A percentile compares a stretch with the other conserved stretches of the same genome.
Conservation (phyloP, 129 eudicot species). For the Centrapalus pauciflorus region DNA sequence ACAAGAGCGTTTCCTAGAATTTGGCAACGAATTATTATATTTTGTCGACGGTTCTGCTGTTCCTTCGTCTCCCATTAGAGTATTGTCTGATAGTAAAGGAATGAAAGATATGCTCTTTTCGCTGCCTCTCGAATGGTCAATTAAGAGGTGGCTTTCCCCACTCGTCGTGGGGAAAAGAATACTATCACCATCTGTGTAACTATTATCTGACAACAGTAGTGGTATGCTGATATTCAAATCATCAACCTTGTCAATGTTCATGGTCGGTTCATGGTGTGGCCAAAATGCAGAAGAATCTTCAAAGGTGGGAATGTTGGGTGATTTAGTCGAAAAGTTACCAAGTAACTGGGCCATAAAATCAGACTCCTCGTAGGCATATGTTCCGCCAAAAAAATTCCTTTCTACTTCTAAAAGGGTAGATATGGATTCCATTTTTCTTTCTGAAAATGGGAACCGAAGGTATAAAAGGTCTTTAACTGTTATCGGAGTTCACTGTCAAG, state of each 20-base stretch:
- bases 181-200: constrained; percentile 12
- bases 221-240: constrained; percentile 18
- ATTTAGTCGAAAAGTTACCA: constrained; percentile 19
- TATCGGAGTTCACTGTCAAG: constrained; percentile 3
- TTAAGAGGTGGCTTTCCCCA: constrained; percentile 22
- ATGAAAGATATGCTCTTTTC: neutral
- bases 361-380: constrained; percentile 45
- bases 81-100: constrained; percentile 10
- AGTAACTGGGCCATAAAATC: constrained; percentile 68
- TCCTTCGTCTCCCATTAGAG: too few relatives aligned
- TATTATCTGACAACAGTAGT: constrained; percentile 20
- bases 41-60: neutral
- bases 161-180: constrained; percentile 21
- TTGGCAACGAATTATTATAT: constrained; percentile 8
- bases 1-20: constrained; percentile 43
- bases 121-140: constrained; percentile 10
- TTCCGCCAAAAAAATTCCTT: constrained; percentile 41
- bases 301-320: constrained; percentile 1
- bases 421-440: constrained; percentile 41
- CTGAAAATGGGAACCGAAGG: neutral
- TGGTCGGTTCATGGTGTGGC: constrained; percentile 9
- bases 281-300: constrained; percentile 14
- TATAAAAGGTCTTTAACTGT: neutral
- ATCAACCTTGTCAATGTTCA: neutral
- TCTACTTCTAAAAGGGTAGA: constrained; percentile 41